These are phyloP conservation scores for Quercus mongolica DNA, from an alignment of 306 rosid species.

Conservation along the genomic window DNA sequence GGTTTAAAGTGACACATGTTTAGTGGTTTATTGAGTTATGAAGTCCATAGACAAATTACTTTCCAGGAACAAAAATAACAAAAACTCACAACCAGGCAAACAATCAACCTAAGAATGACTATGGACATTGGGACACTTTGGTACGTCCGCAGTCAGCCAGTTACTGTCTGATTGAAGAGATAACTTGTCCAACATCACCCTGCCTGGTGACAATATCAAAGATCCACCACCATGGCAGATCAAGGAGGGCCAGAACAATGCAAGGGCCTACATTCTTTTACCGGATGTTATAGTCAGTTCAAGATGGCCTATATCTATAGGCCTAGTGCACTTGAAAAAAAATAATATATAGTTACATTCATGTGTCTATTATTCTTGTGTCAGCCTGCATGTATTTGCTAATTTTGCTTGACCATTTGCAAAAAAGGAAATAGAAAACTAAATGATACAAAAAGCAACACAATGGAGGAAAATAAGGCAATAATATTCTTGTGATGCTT, in stretches of 20 bases:
- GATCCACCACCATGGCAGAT: neutral
- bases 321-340: neutral
- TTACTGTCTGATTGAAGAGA: neutral
- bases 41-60: neutral
- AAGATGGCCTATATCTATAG: neutral
- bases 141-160: neutral
- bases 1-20: neutral
- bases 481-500: neutral
- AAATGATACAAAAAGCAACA: neutral
- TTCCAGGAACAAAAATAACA: neutral
- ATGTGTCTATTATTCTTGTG: neutral
- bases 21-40: neutral
- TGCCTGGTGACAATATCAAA: neutral
- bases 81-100: neutral
- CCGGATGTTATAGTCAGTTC: neutral
- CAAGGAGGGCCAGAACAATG: neutral
- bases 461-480: neutral
- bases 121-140: neutral
- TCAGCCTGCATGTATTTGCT: neutral
- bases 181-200: neutral
- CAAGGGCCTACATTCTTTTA: neutral
- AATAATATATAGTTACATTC: neutral
- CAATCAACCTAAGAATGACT: neutral
- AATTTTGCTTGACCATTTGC: neutral
- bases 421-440: neutral